Conservation (phyloP, 73 alveolate species). For the Halteria grandinella region DNA sequence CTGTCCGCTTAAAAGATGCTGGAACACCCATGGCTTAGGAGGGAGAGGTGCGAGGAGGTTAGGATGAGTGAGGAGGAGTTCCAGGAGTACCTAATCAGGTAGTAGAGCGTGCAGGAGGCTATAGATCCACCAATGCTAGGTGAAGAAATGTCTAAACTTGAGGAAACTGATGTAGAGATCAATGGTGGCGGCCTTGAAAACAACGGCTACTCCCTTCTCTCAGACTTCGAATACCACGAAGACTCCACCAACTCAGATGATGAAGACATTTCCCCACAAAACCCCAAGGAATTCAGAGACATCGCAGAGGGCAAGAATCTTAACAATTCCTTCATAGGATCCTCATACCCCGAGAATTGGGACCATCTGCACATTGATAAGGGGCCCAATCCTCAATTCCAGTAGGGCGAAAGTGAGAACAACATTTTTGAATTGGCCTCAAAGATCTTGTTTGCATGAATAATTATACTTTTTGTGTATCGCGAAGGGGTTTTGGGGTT, state of each 20-base stretch:
- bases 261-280: background rate
- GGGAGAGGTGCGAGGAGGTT: conserved; percentile 59
- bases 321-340: conserved; percentile 71
- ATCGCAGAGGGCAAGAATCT: conserved; percentile 59
- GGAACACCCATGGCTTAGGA: conserved; percentile 82
- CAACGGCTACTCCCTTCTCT: conserved; percentile 37
- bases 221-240: conserved; percentile 27
- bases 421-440: background rate
- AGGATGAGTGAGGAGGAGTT: conserved; percentile 70
- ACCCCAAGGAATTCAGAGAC: conserved; percentile 52
- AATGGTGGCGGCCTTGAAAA: conserved; percentile 43
- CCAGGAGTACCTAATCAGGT: conserved; percentile 71
- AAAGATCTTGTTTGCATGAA: background rate
- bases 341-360: conserved; percentile 61
- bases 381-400: conserved; percentile 63
- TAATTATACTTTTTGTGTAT: too few relatives aligned
- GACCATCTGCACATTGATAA: conserved; percentile 68
- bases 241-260: conserved; percentile 25
- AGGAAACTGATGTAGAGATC: conserved; percentile 12
- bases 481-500: too few relatives aligned
- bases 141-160: conserved; percentile 46
- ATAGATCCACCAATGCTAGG: conserved; percentile 15
- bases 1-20: conserved; percentile 82
- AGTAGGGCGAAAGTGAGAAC: background rate
- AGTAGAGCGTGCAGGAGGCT: too few relatives aligned